Evolutionary conservation across 805 yeast species (phyloP), one percentile per base, ranked within the genome.

Genomic region (Metschnikowia dekortorum): DNA sequence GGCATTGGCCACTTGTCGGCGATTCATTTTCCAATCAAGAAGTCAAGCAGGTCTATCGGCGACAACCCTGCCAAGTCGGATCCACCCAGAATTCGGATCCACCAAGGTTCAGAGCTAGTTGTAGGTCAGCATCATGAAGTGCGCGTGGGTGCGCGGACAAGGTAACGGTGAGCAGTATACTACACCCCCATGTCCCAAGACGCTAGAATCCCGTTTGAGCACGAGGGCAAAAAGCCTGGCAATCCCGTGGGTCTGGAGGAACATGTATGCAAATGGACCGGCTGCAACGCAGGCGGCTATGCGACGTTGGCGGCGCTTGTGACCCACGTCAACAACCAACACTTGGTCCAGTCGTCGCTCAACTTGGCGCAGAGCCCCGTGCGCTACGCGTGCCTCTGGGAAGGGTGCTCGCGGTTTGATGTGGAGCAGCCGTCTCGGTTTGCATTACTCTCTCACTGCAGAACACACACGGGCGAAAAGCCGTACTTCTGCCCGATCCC

Each of bases 381-480:
- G 6, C 70, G 77, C 46, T 79, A 80, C 54, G 61, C 74, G 6
- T 85, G 90, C 55, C 78, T 74, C 40, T 85, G 91, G 91, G 74
- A 69, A 36, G 77, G 73, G 8, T 85, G 91, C 61, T 64, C 76
- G 11, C 55, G 82, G 13, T 71, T 67, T 47, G 85, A 83, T 5
- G 62, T 76, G 1, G 69, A 69, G 29, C 83, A 78, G 59, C 81
- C 80, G 13, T 76, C 81, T 9, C 61, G 83, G 45, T 78, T 79
- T 63, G 84, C 85, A 0, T 69, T 86, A 32, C 70, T 82, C 0
- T 73, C 85, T 0, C 92, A 85, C 60, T 69, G 84, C 55, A 64
- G 88, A 49, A 73, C 80, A 1, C 92, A 86, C 62, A 80, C 86
- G 0, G 83, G 85, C 1, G 87, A 84, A 57, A 76, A 76, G 57